Conservation (phyloP, 805 yeast species). For the Teunomyces barrocoloradensis region DNA sequence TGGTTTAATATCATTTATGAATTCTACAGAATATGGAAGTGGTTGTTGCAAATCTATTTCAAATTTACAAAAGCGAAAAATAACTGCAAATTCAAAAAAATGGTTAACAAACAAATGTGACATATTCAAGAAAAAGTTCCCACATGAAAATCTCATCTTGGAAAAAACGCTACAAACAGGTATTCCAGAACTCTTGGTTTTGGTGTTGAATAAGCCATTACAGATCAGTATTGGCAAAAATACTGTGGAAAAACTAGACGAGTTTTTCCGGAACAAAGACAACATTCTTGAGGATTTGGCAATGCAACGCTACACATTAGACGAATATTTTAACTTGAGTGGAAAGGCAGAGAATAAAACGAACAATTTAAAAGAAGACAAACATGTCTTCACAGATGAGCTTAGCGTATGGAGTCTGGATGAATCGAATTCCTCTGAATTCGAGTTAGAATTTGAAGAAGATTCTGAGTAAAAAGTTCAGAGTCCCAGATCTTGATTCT, state of each 20-base stretch:
- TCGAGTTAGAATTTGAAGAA: background rate
- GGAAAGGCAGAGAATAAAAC: background rate
- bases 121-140: slow-evolving; percentile 12
- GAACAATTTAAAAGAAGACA: background rate
- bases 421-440: background rate
- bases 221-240: background rate
- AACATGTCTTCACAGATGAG: background rate
- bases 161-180: background rate
- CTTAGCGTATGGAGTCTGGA: background rate
- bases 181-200: background rate
- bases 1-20: slow-evolving; percentile 17
- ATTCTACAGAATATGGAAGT: slow-evolving; percentile 10
- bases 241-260: background rate
- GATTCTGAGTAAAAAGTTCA: background rate
- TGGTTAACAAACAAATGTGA: slow-evolving; percentile 13
- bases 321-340: background rate
- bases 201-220: background rate
- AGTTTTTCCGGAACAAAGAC: background rate
- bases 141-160: slow-evolving; percentile 11
- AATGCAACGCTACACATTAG: background rate
- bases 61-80: background rate
- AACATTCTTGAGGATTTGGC: background rate
- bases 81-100: slow-evolving; percentile 11
- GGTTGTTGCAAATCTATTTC: slow-evolving; percentile 8
- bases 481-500: background rate